phyloP scores from a whole-genome alignment of 495 filamentous ascomycete genomes.

The Aspergillus indologenus region DNA sequence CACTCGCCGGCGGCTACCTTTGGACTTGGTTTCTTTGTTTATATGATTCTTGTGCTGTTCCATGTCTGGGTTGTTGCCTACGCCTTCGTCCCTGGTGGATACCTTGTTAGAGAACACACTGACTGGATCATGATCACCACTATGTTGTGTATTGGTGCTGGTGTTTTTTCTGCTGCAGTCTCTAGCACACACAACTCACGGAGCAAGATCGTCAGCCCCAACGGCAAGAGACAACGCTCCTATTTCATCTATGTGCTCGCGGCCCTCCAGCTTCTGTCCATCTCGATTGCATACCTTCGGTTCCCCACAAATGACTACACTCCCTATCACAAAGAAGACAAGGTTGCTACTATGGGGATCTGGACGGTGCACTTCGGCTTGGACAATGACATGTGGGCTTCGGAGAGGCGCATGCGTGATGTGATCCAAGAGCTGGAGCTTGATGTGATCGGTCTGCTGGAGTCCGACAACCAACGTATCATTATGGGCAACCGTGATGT shows the following conservation, averaged over 20 bases:
- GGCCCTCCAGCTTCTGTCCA: slow-evolving; percentile 71
- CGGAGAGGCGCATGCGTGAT: slow-evolving; percentile 89
- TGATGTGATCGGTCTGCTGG: slow-evolving; percentile 90
- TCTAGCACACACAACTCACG: slow-evolving; percentile 45
- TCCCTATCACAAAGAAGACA: slow-evolving; percentile 84
- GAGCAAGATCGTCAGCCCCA: slow-evolving; percentile 51
- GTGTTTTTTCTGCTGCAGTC: slow-evolving; percentile 74
- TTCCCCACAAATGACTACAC: slow-evolving; percentile 91
- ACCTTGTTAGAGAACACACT: slow-evolving; percentile 87
- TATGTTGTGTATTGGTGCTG: slow-evolving; percentile 81
- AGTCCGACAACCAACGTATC: slow-evolving; percentile 92
- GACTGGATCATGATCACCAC: slow-evolving; percentile 88
- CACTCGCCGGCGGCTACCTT: slow-evolving; percentile 76
- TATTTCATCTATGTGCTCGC: slow-evolving; percentile 75
- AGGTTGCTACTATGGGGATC: slow-evolving; percentile 86
- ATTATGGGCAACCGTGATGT: slow-evolving; percentile 99
- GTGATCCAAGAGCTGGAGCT: slow-evolving; percentile 90
- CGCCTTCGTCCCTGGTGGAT: slow-evolving; percentile 97
- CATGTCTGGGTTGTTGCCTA: slow-evolving; percentile 99
- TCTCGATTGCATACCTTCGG: slow-evolving; percentile 81
- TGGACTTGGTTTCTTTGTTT: slow-evolving; percentile 81
- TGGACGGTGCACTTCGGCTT: slow-evolving; percentile 99
- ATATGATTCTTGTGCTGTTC: slow-evolving; percentile 88
- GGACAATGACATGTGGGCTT: slow-evolving; percentile 99
- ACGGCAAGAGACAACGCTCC: slow-evolving; percentile 52